Evolutionary conservation across 306 rosid species (phyloP), one percentile per base, ranked within the genome.

Genomic region (Oxytropis ochrocephala): DNA sequence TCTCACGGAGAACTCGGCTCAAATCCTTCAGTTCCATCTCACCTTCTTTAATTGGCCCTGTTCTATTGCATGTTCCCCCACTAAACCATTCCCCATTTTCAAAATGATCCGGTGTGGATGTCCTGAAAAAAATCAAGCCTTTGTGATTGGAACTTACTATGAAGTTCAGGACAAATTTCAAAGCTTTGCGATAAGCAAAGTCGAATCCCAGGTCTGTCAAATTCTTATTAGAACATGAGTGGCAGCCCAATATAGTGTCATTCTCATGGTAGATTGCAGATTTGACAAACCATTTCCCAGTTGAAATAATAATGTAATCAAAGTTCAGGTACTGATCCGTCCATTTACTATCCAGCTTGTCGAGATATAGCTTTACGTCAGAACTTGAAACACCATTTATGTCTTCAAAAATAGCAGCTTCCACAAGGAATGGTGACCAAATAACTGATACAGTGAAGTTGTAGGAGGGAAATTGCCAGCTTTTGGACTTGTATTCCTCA

Each of bases 261-360:
- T 86, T 82, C 84, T 89, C 96, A 73, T 91, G 60, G 87, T 91
- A 95, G 79, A 95, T 71, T 66, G 99, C 68, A 54, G 92, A 52
- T 82, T 95, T 95, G 69, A 95, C 90, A 86, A 89, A 95, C 99
- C 97, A 95, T 80, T 91, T 87, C 61, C 99, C 99, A 0, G 91
- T 89, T 30, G 99, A 87, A 82, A 95, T 75, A 35, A 95, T 85
- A 82, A 95, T 80, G 87, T 88, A 91, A 74, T 95, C 92, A 21
- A 82, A 69, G 67, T 69, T 61, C 52, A 48, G 53, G 84, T 51
- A 89, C 67, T 75, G 83, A 41, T 81, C 82, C 2, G 72, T 82
- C 99, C 99, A 95, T 65, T 68, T 72, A 69, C 78, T 75, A 49
- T 89, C 92, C 46, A 95, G 88, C 79, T 77, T 78, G 83, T 91